These are phyloP conservation scores for Aspergillus cejpii DNA, from an alignment of 2,329 filamentous ascomycete genomes.

Conservation along the genomic window DNA sequence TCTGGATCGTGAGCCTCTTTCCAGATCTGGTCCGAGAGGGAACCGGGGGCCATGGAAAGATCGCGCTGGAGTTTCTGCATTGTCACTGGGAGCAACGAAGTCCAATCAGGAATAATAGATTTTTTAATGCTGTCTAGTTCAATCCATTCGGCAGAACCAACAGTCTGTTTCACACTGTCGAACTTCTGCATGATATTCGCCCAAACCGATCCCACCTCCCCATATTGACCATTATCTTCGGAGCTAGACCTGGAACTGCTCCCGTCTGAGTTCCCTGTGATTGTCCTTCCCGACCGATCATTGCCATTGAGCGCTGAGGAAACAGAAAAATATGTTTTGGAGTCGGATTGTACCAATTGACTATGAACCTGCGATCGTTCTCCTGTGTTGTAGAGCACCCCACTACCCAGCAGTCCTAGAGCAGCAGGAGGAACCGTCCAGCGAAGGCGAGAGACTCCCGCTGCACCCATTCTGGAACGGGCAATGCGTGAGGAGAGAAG, in stretches of 20 bases:
- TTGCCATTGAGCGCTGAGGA: constrained; percentile 10
- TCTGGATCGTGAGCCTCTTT: constrained; percentile 75
- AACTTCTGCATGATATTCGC: constrained; percentile 47
- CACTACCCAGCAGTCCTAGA: constrained; percentile 25
- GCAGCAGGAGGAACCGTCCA: constrained; percentile 35
- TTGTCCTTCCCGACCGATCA: constrained; percentile 9
- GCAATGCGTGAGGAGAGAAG: constrained; percentile 14
- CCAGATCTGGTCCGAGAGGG: constrained; percentile 90
- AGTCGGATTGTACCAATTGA: constrained; percentile 16
- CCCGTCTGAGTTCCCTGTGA: constrained; percentile 14
- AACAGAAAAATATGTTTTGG: constrained; percentile 22
- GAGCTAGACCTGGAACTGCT: constrained; percentile 6
- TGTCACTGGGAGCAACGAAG: constrained; percentile 65
- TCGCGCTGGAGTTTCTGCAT: constrained; percentile 79
- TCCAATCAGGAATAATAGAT: constrained; percentile 76
- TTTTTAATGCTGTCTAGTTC: constrained; percentile 55
- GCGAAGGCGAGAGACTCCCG: constrained; percentile 27
- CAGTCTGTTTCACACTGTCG: constrained; percentile 35
- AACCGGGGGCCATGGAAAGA: constrained; percentile 78
- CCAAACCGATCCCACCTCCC: constrained; percentile 39
- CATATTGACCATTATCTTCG: constrained; percentile 10
- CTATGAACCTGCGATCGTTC: constrained; percentile 23
- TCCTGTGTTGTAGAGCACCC: constrained; percentile 22
- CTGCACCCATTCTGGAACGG: constrained; percentile 31
- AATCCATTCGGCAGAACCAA: constrained; percentile 39